phyloP scores from a whole-genome alignment of 73 alveolate species.

The Paramecium octaurelia region DNA sequence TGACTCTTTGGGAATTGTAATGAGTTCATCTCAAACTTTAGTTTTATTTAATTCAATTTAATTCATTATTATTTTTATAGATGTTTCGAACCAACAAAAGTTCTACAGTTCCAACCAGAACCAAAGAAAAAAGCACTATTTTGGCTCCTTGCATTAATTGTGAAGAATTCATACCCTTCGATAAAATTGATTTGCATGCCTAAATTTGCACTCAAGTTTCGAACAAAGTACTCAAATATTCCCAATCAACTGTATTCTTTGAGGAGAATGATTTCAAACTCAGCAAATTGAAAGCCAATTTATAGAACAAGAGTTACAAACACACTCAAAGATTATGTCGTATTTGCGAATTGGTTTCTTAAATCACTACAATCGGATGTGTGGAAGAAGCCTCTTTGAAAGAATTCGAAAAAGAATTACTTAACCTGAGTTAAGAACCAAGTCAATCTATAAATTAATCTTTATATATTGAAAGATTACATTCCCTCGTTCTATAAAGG shows the following conservation, averaged over 20 bases:
- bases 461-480: constrained; percentile 25
- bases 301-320: background rate
- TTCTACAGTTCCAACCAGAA: background rate
- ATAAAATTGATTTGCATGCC: constrained; percentile 13
- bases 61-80: background rate
- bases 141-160: constrained; percentile 32
- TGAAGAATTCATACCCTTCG: constrained; percentile 5
- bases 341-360: background rate
- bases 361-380: background rate
- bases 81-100: background rate
- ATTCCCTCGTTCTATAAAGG: constrained; percentile 22
- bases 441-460: background rate
- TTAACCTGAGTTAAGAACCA: background rate
- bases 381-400: background rate
- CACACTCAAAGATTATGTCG: background rate
- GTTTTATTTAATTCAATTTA: background rate
- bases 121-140: background rate
- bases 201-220: background rate
- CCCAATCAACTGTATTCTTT: background rate
- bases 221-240: background rate
- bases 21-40: background rate
- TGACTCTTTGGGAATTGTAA: too few species aligned
- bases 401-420: background rate
- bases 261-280: constrained; percentile 40
- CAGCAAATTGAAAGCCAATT: background rate